Base-by-base conservation (phyloP, 2,329 filamentous ascomycete species). In the Macrophomina tecta region DNA sequence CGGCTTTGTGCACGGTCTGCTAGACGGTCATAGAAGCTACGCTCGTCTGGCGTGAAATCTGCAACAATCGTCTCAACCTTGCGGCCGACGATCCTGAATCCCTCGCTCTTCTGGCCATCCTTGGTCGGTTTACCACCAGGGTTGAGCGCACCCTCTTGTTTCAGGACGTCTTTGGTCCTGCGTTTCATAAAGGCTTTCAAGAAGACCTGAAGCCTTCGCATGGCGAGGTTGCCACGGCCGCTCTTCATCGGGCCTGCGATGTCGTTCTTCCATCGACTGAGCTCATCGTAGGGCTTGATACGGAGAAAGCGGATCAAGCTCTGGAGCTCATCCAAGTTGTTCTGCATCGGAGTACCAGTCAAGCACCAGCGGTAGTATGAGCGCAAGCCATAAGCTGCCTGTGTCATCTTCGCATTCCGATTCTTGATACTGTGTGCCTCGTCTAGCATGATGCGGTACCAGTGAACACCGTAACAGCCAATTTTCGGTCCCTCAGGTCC, bases 401-500 rank as follows among this genome's bases (percentile, higher is more conserved):
- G 93, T 1, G 94, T 97, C 48, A 92, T 90, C 80, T 99, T 99
- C 28, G 95, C 93, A 71, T 96, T 97, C 69, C 94, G 90, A 76
- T 99, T 99, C 82, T 99, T 99, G 85, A 99, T 97, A 1, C 92
- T 97, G 78, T 99, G 95, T 1, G 95, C 95, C 81, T 99, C 95
- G 70, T 99, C 95, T 2, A 99, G 85, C 70, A 99, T 94, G 69
- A 97, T 87, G 62, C 95, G 91, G 82, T 95, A 98, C 95, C 95
- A 99, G 73, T 94, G 89, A 5, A 97, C 83, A 11, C 92, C 93
- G 75, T 97, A 97, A 73, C 94, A 94, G 11, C 94, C 94, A 62
- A 89, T 87, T 74, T 94, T 91, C 46, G 89, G 78, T 9, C 86
- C 86, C 63, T 88, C 84, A 7, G 84, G 83, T 3, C 82, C 83